Evolutionary conservation across 495 filamentous ascomycete genomes (phyloP), one percentile per base, ranked within the genome.

Genomic region (Extremus antarcticus): DNA sequence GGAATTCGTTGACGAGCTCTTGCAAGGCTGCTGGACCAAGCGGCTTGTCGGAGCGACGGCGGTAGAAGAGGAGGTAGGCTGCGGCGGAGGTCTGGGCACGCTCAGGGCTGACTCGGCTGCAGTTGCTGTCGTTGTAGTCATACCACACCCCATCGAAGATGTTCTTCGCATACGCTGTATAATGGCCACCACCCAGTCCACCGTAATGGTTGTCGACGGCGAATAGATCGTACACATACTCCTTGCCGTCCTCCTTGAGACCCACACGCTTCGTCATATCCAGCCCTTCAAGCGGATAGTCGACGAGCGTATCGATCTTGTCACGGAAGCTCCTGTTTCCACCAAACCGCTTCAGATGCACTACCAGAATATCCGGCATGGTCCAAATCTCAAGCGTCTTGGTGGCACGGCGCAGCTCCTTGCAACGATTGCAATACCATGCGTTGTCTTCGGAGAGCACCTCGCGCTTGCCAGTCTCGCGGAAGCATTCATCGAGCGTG

Each of bases 311-410:
- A 65, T 95, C 88, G 32, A 98, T 76, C 76, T 98, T 98, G 63
- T 94, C 87, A 20, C 90, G 76, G 50, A 85, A 79, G 48, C 74
- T 79, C 1, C 83, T 78, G 58, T 80, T 82, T 20, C 84, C 84
- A 61, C 88, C 91, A 64, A 98, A 98, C 17, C 92, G 80, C 76
- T 98, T 98, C 3, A 98, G 77, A 64, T 99, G 92, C 53, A 97
- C 81, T 50, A 97, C 83, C 15, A 98, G 76, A 51, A 97, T 91
- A 67, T 98, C 92, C 9, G 92, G 92, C 2, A 84, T 82, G 66
- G 88, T 95, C 92, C 92, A 98, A 2, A 98, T 76, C 65, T 97
- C 88, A 25, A 98, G 89, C 63, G 90, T 94, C 77, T 97, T 98
- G 71, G 80, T 89, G 19, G 94, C 92, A 22, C 87, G 81, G 10